Evolutionary conservation across 768 basidiomycete species (phyloP).

Genomic region (Russula brevipes): DNA sequence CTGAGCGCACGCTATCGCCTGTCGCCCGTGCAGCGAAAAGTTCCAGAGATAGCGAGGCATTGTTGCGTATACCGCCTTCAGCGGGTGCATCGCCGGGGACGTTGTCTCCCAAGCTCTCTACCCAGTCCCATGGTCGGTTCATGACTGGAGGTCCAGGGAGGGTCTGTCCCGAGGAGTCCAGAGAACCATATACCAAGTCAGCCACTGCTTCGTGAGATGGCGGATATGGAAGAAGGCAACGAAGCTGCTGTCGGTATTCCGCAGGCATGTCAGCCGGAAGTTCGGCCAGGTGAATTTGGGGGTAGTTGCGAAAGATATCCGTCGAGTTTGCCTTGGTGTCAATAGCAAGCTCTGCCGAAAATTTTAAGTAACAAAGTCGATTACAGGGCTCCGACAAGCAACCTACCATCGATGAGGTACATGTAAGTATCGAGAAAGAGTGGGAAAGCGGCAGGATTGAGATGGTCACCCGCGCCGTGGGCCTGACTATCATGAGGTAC

Average conservation of each 20-base stretch:
- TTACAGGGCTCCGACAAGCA: neutral
- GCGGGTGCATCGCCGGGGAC: conserved; percentile 37
- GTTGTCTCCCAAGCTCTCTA: conserved; percentile 67
- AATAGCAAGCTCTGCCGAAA: conserved; percentile 51
- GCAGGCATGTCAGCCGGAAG: conserved; percentile 53
- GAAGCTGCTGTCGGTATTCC: conserved; percentile 53
- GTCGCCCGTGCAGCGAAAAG: conserved; percentile 61
- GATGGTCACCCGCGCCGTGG: conserved; percentile 47
- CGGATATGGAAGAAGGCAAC: conserved; percentile 52
- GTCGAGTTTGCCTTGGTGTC: conserved; percentile 50
- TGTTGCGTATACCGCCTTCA: conserved; percentile 48
- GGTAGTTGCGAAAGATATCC: conserved; percentile 65
- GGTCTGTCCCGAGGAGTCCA: conserved; percentile 48
- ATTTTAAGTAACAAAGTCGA: neutral
- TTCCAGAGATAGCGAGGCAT: conserved; percentile 67
- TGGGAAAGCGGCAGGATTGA: conserved; percentile 56
- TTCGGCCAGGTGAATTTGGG: conserved; percentile 44
- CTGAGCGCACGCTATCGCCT: conserved; percentile 41
- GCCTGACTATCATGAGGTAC: conserved; percentile 37
- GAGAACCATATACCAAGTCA: conserved; percentile 54
- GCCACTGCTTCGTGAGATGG: conserved; percentile 48
- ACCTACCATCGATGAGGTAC: conserved; percentile 67
- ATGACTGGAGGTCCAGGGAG: conserved; percentile 49
- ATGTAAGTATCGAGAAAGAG: conserved; percentile 69
- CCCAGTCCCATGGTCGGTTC: conserved; percentile 85